Conservation (phyloP, 2,329 filamentous ascomycete genomes). For the Ophiosphaerella narmari region DNA sequence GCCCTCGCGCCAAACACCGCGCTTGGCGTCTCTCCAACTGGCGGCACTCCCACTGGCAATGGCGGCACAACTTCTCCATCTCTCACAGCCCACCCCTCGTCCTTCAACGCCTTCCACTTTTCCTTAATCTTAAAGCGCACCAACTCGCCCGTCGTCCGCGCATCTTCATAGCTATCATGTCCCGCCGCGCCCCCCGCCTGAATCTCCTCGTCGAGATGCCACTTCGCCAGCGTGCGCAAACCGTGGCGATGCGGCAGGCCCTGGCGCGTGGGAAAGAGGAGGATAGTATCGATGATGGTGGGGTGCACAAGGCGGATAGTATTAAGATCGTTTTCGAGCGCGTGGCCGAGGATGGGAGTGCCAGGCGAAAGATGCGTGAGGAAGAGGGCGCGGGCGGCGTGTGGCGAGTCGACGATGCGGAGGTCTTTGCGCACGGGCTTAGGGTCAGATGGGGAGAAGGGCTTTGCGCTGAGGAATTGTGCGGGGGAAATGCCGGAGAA, state of each 20-base stretch:
- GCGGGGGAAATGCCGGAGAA: conserved; percentile 86
- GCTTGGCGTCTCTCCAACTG: background rate
- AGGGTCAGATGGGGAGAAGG: conserved; percentile 33
- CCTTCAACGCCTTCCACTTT: conserved; percentile 70
- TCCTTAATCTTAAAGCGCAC: conserved; percentile 72
- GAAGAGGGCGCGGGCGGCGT: conserved; percentile 74
- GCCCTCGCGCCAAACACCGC: conserved; percentile 11
- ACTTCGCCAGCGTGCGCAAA: conserved; percentile 74
- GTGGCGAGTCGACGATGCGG: conserved; percentile 75
- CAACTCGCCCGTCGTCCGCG: conserved; percentile 84
- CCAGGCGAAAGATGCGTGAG: conserved; percentile 74
- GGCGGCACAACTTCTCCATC: conserved; percentile 39
- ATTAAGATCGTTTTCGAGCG: conserved; percentile 94
- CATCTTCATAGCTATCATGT: conserved; percentile 93
- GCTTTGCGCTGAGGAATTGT: conserved; percentile 69
- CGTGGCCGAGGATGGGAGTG: conserved; percentile 89
- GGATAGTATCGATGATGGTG: conserved; percentile 80
- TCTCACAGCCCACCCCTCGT: conserved; percentile 65
- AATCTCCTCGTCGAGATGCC: conserved; percentile 74
- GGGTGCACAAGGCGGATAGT: conserved; percentile 82
- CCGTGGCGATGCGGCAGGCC: conserved; percentile 79
- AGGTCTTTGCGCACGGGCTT: conserved; percentile 50
- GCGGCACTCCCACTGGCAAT: conserved; percentile 26
- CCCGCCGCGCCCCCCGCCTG: conserved; percentile 72
- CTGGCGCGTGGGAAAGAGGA: conserved; percentile 78